These are phyloP conservation scores for Mortierella sp. DNA, from an alignment of 371 early-diverging fungal species.

Conservation along the genomic window DNA sequence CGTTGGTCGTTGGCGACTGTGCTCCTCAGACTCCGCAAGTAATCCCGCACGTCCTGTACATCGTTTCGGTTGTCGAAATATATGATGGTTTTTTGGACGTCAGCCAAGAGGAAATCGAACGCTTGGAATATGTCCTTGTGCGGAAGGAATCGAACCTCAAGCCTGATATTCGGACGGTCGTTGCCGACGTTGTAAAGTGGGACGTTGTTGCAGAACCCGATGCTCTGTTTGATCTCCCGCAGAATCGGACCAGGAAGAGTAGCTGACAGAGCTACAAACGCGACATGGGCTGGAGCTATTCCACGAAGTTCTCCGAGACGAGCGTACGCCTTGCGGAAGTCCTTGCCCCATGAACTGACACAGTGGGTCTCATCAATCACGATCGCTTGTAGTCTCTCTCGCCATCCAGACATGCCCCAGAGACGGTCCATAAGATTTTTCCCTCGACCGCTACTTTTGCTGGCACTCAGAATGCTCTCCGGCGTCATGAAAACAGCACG, in stretches of 20 bases:
- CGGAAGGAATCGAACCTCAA: constrained; percentile 1
- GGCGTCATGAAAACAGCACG: constrained; percentile 7
- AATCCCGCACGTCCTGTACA: not conserved
- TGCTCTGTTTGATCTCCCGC: not conserved
- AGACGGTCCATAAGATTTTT: not conserved
- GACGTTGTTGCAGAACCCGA: constrained; percentile 2
- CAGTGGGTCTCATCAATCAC: constrained; percentile 16
- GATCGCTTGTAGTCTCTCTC: not conserved
- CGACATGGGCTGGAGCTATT: not conserved
- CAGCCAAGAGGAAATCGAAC: not conserved
- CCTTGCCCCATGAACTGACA: constrained; percentile 9
- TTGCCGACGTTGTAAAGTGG: constrained; percentile 2
- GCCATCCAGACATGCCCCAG: constrained; percentile 7
- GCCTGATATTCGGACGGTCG: constrained; percentile 7
- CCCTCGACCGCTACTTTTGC: not conserved
- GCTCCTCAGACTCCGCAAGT: not conserved
- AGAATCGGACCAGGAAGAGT: constrained; percentile 6
- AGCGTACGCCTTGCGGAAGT: not conserved
- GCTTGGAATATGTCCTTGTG: constrained; percentile 3
- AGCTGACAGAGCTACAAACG: constrained; percentile 3
- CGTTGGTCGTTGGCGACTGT: not conserved
- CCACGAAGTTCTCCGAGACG: not conserved
- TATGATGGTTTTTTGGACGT: constrained; percentile 9
- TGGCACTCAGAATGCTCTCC: not conserved
- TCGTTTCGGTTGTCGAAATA: constrained; percentile 8